Base-by-base conservation (phyloP, 257 asterid genomes). In the Solanum neorickii region DNA sequence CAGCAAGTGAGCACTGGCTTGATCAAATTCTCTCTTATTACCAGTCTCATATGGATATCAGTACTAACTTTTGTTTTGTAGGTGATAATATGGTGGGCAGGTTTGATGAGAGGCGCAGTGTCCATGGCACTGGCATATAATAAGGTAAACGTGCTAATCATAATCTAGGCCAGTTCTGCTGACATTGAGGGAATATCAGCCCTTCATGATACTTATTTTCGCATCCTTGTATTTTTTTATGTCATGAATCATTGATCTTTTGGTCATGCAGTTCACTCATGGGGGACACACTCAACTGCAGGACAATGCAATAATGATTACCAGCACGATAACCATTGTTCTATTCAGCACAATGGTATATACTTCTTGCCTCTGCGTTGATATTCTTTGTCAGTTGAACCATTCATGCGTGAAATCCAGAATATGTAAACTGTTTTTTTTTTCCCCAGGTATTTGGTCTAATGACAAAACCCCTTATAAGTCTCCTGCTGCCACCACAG, bases 31-130 rank as follows among this genome's bases (percentile, higher is more conserved):
- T 56, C 75, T 27, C 31, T 25, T 52, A 23, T 42, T 66, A 47
- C 5, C 59, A 68, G n/a, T 46, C 7, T 86, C 52, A 62, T 75
- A 83, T 68, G 78, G 69, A 21, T 72, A 73, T 77, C 7, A 9
- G 20, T 84, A 29, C 77, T 41, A 12, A 70, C 66, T 52, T 65
- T 37, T 47, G 66, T 33, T 60, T 87, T 87, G 68, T 83, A 90
- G 93, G 88, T 91, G 23, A 85, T 91, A 59, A 88, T 91, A 83
- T 91, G 93, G 92, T 90, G 92, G 92, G 93, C 93, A 9, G 93
- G 93, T 65, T 88, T 91, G 66, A 91, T 91, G 90, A 87, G 93
- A 83, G 93, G 92, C 6, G 91, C 93, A 52, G 93, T 91, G 41
- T 90, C 93, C 37, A 90, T 91, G 80, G 93, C 93, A 33, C 91